Evolutionary conservation across 2,329 filamentous ascomycete genomes (phyloP), one percentile per base, ranked within the genome.

Genomic region (Cercospora nicotianae): DNA sequence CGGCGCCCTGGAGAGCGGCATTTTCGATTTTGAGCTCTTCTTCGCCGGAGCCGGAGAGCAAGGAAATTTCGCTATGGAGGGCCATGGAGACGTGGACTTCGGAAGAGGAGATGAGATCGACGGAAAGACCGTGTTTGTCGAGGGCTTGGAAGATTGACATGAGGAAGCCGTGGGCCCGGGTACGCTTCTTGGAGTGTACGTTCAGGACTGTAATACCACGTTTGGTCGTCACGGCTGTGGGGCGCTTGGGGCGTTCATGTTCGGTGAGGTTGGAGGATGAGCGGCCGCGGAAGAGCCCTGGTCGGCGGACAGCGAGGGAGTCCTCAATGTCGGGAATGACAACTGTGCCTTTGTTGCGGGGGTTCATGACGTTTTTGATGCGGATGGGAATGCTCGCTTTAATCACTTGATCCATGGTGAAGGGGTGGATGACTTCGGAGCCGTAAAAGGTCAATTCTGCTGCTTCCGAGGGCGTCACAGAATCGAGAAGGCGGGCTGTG

Each of bases 41-140:
- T 59, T 77, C 77, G 63, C 81, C 80, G 12, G 79, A 79, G 28
- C 81, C 81, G 59, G 79, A 82, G 13, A 84, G 78, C 45, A 89
- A 79, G 7, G 85, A 86, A 57, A 83, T 83, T 73, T 93, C 91
- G 0, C 91, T 91, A 80, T 98, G 94, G 70, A 99, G 89, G 8
- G 96, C 95, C 89, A 99, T 94, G 63, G 94, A 97, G 26, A 99
- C 94, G 78, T 99, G 95, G 12, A 98, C 95, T 83, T 99, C 95
- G 69, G 90, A 94, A 2, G 93, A 97, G 58, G 94, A 97, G 78
- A 99, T 98, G 72, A 99, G 87, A 79, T 99, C 95, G 59, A 99
- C 95, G 0, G 92, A 96, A 67, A 99, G 87, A 73, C 90, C 88
- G 83, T 93, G 90, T 75, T 88, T 89, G 80, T 98, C 92, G 53